phyloP scores from a whole-genome alignment of 192 early-diverging fungal genomes.

The Irineochytrium annulatum region DNA sequence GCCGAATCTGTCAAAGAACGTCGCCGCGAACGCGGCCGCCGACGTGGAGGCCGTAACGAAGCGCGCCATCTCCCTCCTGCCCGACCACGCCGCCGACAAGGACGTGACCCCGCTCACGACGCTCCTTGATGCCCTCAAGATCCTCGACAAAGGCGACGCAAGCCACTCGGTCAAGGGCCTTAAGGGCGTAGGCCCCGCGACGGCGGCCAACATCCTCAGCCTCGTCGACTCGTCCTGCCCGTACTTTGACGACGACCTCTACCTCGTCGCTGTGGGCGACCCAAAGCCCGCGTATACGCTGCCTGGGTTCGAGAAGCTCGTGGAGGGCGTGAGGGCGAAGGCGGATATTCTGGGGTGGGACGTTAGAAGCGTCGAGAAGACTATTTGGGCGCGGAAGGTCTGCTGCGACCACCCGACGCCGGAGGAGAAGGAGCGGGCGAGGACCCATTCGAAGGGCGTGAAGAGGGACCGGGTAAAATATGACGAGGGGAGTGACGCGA shows the following conservation, averaged over 20 bases:
- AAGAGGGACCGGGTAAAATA: too few relatives aligned
- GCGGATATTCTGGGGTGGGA: background rate
- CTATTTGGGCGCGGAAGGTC: background rate
- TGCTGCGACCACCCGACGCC: too few relatives aligned
- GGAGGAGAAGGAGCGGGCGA: too few relatives aligned
- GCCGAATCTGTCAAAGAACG: background rate
- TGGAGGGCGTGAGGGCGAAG: background rate
- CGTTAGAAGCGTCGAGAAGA: background rate
- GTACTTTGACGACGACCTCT: slow-evolving; percentile 4
- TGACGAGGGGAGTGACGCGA: too few relatives aligned
- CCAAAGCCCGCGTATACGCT: background rate
- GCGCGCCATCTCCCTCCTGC: background rate
- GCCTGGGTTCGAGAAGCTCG: background rate
- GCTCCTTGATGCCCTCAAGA: background rate
- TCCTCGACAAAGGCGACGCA: background rate
- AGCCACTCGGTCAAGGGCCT: background rate
- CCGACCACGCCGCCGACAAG: background rate
- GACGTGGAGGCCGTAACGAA: background rate
- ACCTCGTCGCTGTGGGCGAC: background rate
- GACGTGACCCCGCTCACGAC: background rate
- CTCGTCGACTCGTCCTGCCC: background rate
- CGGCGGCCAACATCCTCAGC: background rate
- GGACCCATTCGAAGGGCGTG: too few relatives aligned
- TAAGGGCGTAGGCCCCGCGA: background rate
- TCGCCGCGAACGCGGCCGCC: background rate